A percentile compares a stretch with the other conserved stretches of the same genome.
Evolutionary conservation across 106 monocot genomes (phyloP).

Genomic region (Dendrobium nobile): DNA sequence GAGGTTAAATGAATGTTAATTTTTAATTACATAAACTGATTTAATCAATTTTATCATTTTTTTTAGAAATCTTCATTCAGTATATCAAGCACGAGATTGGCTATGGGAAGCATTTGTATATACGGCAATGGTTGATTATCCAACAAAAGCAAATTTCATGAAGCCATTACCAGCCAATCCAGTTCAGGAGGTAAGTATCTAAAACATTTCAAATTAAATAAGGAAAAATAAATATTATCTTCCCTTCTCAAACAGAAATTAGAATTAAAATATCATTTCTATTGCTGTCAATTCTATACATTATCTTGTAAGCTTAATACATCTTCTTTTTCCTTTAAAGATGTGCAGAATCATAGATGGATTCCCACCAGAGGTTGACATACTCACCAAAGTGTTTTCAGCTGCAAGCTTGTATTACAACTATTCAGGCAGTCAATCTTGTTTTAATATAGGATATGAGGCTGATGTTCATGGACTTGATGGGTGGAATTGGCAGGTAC

Average conservation of each 20-base stretch:
- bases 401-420: conserved; percentile 87
- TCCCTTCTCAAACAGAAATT: too few species aligned
- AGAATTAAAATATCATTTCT: not conserved
- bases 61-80: too few species aligned
- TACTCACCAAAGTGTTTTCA: conserved; percentile 50
- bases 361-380: conserved; percentile 32
- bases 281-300: not conserved
- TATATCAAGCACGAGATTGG: conserved; percentile 7
- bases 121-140: conserved; percentile 46
- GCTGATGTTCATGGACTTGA: conserved; percentile 65
- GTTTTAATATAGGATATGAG: conserved; percentile 51
- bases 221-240: not conserved
- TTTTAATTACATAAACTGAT: too few species aligned
- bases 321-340: conserved; percentile 19
- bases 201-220: not conserved
- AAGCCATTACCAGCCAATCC: conserved; percentile 37
- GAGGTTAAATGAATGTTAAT: too few species aligned
- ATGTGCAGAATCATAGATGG: conserved; percentile 88
- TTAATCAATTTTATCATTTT: too few species aligned
- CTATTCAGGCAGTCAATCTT: conserved; percentile 38
- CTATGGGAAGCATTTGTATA: conserved; percentile 24
- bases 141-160: conserved; percentile 32
- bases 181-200: conserved; percentile 28
- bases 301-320: not conserved
- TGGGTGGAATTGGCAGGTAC: conserved; percentile 86